Conservation (phyloP, 768 basidiomycete species). For the Phylloporus sp. region DNA sequence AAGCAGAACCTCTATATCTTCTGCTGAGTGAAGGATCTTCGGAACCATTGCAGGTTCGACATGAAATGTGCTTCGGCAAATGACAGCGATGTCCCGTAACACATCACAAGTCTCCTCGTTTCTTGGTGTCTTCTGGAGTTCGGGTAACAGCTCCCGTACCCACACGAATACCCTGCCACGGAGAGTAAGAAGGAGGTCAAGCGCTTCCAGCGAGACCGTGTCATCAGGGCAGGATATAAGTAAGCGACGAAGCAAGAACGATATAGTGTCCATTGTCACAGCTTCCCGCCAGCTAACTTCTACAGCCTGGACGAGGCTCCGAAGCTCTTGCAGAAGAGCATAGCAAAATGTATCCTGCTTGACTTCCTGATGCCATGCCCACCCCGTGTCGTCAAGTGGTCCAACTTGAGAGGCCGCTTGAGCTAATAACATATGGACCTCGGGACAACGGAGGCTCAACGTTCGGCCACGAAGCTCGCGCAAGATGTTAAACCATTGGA, state of each 20-base stretch:
- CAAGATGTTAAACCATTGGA: slow-evolving; percentile 52
- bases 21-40: slow-evolving; percentile 17
- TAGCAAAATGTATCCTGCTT: slow-evolving; percentile 27
- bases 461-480: slow-evolving; percentile 36
- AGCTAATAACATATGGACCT: slow-evolving; percentile 38
- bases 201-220: slow-evolving; percentile 15
- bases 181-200: slow-evolving; percentile 26
- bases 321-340: slow-evolving; percentile 33
- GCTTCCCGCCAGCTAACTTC: slow-evolving; percentile 39
- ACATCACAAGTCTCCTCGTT: slow-evolving; percentile 3
- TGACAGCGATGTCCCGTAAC: slow-evolving; percentile 16
- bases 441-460: slow-evolving; percentile 36
- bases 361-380: slow-evolving; percentile 40
- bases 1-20: slow-evolving; percentile 29
- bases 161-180: slow-evolving; percentile 33
- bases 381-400: slow-evolving; percentile 10
- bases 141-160: slow-evolving; percentile 31
- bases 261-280: slow-evolving; percentile 29
- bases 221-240: slow-evolving; percentile 21
- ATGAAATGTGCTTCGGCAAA: slow-evolving; percentile 31
- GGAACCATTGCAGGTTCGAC: not conserved
- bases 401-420: slow-evolving; percentile 46
- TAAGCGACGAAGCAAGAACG: slow-evolving; percentile 33
- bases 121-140: slow-evolving; percentile 7
- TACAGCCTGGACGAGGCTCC: slow-evolving; percentile 33